These are phyloP conservation scores for Rhododendron mucronatum DNA, from an alignment of 148 eudicot species.

Conservation along the genomic window DNA sequence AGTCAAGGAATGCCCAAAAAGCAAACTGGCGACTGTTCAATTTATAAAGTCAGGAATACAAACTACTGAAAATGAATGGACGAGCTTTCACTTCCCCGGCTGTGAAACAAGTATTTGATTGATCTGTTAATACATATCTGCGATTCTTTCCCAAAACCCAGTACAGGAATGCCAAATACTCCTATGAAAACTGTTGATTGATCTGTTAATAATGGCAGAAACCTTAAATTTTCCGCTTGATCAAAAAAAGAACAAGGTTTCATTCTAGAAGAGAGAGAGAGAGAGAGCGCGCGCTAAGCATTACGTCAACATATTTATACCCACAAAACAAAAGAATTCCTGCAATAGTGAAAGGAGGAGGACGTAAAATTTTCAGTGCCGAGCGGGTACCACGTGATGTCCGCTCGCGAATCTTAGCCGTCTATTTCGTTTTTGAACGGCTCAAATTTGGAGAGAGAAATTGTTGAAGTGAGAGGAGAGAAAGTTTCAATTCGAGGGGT, in stretches of 20 bases:
- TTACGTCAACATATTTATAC: no score
- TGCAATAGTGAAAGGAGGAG: background rate
- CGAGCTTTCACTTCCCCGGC: background rate
- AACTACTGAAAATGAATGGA: background rate
- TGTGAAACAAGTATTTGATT: background rate
- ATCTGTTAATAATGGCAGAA: background rate
- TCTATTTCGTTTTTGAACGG: no score
- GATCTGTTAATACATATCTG: background rate
- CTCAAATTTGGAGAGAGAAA: no score
- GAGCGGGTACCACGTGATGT: no score
- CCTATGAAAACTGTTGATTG: background rate
- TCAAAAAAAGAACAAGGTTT: background rate
- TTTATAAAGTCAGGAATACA: background rate
- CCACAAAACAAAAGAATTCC: background rate
- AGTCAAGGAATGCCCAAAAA: background rate
- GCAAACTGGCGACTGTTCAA: background rate
- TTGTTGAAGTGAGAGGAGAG: no score
- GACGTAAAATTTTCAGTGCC: background rate
- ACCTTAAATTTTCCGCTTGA: background rate
- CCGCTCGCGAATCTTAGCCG: no score
- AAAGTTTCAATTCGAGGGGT: no score
- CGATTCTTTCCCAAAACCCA: background rate
- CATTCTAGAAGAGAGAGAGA: background rate
- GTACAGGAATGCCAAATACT: background rate
- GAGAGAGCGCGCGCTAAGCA: background rate